phyloP scores from a whole-genome alignment of 2,329 filamentous ascomycete species.

The Dothidotthia symphoricarpi region DNA sequence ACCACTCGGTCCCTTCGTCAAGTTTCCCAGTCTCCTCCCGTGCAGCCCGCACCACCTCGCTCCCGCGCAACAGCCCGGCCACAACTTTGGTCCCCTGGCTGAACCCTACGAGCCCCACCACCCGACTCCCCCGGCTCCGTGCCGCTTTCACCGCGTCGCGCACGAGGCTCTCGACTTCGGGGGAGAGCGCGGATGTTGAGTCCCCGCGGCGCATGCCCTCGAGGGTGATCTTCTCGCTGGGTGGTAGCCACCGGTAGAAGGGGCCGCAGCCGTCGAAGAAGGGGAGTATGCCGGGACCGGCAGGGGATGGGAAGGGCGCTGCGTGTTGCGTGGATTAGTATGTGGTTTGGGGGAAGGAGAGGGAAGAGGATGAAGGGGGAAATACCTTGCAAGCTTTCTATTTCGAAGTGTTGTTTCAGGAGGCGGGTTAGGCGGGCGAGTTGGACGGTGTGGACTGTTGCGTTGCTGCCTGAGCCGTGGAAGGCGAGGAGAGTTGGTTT shows the following conservation, averaged over 20 bases:
- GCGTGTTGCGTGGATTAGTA: slow-evolving; percentile 3
- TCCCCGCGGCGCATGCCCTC: slow-evolving; percentile 17
- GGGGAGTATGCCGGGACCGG: slow-evolving; percentile 39
- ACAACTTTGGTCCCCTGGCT: slow-evolving; percentile 37
- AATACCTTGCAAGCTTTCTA: slow-evolving; percentile 28
- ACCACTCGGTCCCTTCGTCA: slow-evolving; percentile 11
- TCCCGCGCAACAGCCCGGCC: slow-evolving; percentile 29
- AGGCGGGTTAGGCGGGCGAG: slow-evolving; percentile 29
- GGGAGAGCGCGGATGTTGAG: slow-evolving; percentile 11
- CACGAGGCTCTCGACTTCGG: slow-evolving; percentile 25
- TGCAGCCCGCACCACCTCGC: no score
- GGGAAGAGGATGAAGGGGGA: neutral
- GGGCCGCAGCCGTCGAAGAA: slow-evolving; percentile 42
- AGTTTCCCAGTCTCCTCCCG: no score
- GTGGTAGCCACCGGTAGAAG: slow-evolving; percentile 34
- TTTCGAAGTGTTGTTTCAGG: slow-evolving; percentile 24
- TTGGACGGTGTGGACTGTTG: slow-evolving; percentile 35
- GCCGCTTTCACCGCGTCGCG: slow-evolving; percentile 15
- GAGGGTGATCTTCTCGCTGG: slow-evolving; percentile 15
- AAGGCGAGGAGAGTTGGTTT: slow-evolving; percentile 39
- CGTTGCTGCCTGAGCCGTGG: slow-evolving; percentile 39
- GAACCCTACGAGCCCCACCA: slow-evolving; percentile 36
- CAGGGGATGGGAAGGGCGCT: slow-evolving; percentile 35
- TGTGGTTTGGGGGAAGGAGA: neutral
- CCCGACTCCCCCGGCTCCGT: slow-evolving; percentile 15